Base-by-base conservation (phyloP, 805 yeast genomes). In the Torulaspora indica region DNA sequence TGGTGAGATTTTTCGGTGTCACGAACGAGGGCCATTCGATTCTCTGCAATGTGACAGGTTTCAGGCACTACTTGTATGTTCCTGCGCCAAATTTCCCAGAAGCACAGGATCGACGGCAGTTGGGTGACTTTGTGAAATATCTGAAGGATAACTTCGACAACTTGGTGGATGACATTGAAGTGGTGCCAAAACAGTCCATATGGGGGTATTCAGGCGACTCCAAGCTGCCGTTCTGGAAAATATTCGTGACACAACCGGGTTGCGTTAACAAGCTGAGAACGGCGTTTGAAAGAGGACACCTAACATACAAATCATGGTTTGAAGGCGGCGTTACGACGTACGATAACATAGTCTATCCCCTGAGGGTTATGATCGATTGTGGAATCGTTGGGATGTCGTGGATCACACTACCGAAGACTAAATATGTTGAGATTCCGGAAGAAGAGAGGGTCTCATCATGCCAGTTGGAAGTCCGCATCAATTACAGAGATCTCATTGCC, bases 381-480 rank as follows among this genome's bases (percentile, higher is more conserved):
- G 79, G 82, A 39, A 87, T 91, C 48, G 84, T 91, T 1, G 95
- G 99, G 31, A 93, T 93, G 98, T 85, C 95, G 20, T 93, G 99
- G 99, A 74, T 95, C 22, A 85, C 96, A 0, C 73, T 91, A 20
- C 97, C 98, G 0, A 77, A 73, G 45, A 79, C 80, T 0, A 82
- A 77, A 52, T 95, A 90, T 63, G 55, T 60, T 1, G 38, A 80
- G 50, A 72, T 79, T 2, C 63, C 70, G 3, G 52, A 61, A 1
- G 49, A 54, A 2, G 54, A 64, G 9, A 71, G 67, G 49, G 74
- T 81, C 7, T 86, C 96, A 0, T 78, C 82, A 0, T 86, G 96
- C 61, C 99, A 93, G 65, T 64, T 90, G 22, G 98, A 93, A 69
- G 80, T 90, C 29, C 63, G 71, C 4, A 76, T 93, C 10, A 74